Percentiles rank a stretch among this genome's conserved stretches.
These are phyloP conservation scores for Obba rivulosa DNA, from an alignment of 768 basidiomycete genomes.

Conservation along the genomic window DNA sequence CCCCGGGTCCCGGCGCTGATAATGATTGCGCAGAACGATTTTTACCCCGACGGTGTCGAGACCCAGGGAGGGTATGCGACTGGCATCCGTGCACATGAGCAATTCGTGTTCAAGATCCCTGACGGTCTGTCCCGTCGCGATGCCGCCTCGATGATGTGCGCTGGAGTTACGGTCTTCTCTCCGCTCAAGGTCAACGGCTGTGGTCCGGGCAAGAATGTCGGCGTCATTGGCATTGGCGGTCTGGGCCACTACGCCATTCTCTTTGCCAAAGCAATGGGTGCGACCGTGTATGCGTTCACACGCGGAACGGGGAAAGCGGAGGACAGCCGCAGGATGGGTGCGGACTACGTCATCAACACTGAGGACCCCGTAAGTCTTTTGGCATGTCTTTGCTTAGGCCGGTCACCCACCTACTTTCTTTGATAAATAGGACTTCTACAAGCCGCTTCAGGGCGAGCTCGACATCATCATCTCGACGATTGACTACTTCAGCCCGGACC, in stretches of 20 bases:
- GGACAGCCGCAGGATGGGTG: conserved; percentile 52
- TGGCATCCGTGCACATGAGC: conserved; percentile 38
- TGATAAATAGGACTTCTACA: conserved; percentile 29
- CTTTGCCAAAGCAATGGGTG: conserved; percentile 48
- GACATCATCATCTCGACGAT: conserved; percentile 40
- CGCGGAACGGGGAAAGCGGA: conserved; percentile 45
- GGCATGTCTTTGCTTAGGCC: conserved; percentile 9
- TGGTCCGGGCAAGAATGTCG: conserved; percentile 59
- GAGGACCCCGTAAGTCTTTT: conserved; percentile 24
- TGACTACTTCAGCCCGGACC: conserved; percentile 12
- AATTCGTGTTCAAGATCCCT: conserved; percentile 55
- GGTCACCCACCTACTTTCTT: too few species aligned
- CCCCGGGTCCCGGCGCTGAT: not conserved
- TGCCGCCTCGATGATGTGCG: conserved; percentile 60
- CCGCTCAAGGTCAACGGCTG: conserved; percentile 46
- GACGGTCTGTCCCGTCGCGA: conserved; percentile 40
- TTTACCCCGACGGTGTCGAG: conserved; percentile 34
- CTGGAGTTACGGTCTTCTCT: conserved; percentile 54
- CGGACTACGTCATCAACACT: conserved; percentile 45
- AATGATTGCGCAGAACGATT: conserved; percentile 17
- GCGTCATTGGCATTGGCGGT: conserved; percentile 60
- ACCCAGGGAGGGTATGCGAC: conserved; percentile 41
- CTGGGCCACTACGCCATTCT: conserved; percentile 36
- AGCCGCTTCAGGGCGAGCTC: conserved; percentile 31
- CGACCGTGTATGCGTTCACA: conserved; percentile 51